Evolutionary conservation across 1,284 basidiomycete species (phyloP).

Genomic region (Filobasidium uniguttulatum): DNA sequence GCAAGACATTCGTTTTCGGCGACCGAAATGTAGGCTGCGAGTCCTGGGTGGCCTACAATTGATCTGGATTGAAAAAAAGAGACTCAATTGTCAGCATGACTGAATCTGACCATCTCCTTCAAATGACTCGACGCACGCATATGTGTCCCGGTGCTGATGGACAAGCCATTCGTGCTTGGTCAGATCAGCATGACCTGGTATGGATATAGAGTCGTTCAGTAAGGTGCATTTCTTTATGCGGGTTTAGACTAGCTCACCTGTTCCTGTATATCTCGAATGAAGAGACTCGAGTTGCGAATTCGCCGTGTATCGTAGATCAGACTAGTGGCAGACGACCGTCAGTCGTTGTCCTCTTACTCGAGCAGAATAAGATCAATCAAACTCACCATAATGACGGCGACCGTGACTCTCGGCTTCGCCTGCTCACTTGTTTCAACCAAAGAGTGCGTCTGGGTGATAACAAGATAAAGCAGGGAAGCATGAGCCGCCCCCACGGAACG

Average conservation of each 20-base stretch:
- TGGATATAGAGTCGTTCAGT: too few species aligned
- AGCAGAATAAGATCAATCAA: too few species aligned
- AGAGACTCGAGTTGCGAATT: slow-evolving; percentile 88
- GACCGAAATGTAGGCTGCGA: slow-evolving; percentile 75
- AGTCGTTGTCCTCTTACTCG: too few species aligned
- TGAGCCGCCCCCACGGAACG: too few species aligned
- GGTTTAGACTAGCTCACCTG: slow-evolving; percentile 43
- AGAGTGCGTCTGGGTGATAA: too few species aligned
- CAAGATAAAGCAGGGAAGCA: too few species aligned
- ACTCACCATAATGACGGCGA: too few species aligned
- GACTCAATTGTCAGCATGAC: too few species aligned
- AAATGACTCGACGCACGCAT: slow-evolving; percentile 44
- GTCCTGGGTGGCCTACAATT: slow-evolving; percentile 77
- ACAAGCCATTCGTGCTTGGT: slow-evolving; percentile 97
- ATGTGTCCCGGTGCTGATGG: slow-evolving; percentile 90
- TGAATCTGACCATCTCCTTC: too few species aligned
- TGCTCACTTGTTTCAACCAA: too few species aligned
- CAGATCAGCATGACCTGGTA: slow-evolving; percentile 79
- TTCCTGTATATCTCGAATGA: slow-evolving; percentile 91
- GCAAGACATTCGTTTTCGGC: slow-evolving; percentile 87
- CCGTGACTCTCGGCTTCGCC: too few species aligned
- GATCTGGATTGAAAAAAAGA: too few species aligned
- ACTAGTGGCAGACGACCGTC: slow-evolving; percentile 34
- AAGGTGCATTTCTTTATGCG: neutral
- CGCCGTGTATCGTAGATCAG: slow-evolving; percentile 81